Conservation (phyloP, 768 basidiomycete species). For the Suillus weaverae region DNA sequence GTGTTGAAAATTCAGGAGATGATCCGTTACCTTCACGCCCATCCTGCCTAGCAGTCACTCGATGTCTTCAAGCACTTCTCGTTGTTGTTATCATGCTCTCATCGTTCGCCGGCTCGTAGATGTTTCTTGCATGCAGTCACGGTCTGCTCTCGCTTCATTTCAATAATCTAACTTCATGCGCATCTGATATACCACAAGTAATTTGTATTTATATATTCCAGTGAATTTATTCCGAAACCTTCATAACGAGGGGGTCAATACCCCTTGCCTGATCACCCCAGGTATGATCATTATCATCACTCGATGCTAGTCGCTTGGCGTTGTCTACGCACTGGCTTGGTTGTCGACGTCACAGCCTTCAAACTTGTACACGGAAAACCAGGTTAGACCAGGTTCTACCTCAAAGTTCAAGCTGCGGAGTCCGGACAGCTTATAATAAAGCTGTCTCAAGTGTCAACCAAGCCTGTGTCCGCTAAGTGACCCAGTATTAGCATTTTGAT, state of each 20-base stretch:
- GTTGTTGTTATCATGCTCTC: neutral
- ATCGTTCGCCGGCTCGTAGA: neutral
- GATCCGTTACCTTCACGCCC: conserved; percentile 39
- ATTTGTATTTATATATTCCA: conserved; percentile 1
- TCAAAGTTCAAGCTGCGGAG: neutral
- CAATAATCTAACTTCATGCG: neutral
- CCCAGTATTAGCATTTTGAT: neutral
- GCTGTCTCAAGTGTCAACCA: neutral
- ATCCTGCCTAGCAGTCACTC: conserved; percentile 6
- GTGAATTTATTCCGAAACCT: neutral
- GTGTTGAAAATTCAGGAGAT: conserved; percentile 51
- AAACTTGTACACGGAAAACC: neutral
- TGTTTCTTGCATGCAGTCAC: neutral
- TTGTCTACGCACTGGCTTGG: neutral
- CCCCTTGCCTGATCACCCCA: neutral
- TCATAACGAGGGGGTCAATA: neutral
- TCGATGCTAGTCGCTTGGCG: neutral
- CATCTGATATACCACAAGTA: conserved; percentile 1
- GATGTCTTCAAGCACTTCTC: neutral
- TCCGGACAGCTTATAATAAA: neutral
- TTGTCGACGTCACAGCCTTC: neutral
- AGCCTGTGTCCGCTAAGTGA: neutral
- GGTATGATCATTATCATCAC: neutral
- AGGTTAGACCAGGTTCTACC: neutral
- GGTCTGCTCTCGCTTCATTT: neutral